A percentile compares a stretch with the other conserved stretches of the same genome.
These are phyloP conservation scores for Boletus edulis DNA, from an alignment of 768 basidiomycete genomes.

Conservation along the genomic window DNA sequence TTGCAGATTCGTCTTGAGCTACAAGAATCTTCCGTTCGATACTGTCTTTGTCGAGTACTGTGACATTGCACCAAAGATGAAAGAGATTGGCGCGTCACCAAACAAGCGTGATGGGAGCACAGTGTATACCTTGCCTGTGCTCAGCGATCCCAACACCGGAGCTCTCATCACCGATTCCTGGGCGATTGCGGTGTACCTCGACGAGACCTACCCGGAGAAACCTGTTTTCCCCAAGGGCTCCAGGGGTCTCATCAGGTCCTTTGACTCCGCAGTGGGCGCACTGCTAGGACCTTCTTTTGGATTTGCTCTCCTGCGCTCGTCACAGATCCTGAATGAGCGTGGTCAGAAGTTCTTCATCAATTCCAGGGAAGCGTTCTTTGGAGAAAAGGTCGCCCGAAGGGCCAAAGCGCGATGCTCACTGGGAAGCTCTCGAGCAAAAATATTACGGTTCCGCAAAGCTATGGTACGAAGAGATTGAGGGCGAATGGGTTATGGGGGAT, in stretches of 20 bases:
- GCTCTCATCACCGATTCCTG: constrained; percentile 30
- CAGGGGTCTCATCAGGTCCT: constrained; percentile 20
- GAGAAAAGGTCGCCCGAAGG: constrained; percentile 28
- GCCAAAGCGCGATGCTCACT: constrained; percentile 31
- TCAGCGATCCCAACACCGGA: constrained; percentile 32
- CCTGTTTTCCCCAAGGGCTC: constrained; percentile 25
- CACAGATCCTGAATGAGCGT: constrained; percentile 29
- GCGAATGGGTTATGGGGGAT: constrained; percentile 31
- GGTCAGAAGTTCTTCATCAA: constrained; percentile 39
- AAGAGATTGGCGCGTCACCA: constrained; percentile 26
- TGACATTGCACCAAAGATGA: constrained; percentile 26
- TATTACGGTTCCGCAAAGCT: constrained; percentile 5
- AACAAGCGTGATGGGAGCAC: constrained; percentile 20
- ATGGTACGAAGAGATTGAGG: constrained; percentile 23
- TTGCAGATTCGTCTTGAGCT: constrained; percentile 29
- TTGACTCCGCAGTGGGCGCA: constrained; percentile 5
- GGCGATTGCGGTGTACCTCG: constrained; percentile 36
- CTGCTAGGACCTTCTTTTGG: constrained; percentile 2
- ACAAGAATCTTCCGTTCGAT: constrained; percentile 34
- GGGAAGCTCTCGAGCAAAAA: constrained; percentile 18
- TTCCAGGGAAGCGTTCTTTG: constrained; percentile 33
- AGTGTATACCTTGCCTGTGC: constrained; percentile 32
- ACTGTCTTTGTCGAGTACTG: constrained; percentile 35
- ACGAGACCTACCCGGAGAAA: constrained; percentile 33
- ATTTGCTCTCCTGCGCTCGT: constrained; percentile 20